Evolutionary conservation across 1,284 basidiomycete species (phyloP).

Genomic region (Paramarasmius palmivorus): DNA sequence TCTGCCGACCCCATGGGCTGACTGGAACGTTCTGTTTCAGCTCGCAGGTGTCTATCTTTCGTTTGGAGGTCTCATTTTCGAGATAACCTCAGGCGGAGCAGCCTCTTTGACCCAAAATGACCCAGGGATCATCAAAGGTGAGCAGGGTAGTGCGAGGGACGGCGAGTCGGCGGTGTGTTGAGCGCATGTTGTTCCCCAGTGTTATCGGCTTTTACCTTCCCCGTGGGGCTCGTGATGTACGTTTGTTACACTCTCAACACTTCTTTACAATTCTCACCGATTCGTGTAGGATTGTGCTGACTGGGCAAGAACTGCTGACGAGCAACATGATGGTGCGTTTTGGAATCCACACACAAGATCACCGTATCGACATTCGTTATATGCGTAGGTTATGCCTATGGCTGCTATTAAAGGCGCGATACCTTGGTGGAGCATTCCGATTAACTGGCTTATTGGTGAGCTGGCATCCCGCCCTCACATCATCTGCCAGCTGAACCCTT

Average conservation of each 20-base stretch:
- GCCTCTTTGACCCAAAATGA: constrained; percentile 48
- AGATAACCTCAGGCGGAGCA: constrained; percentile 63
- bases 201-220: constrained; percentile 67
- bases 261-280: not conserved
- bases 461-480: constrained; percentile 5
- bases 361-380: constrained; percentile 1
- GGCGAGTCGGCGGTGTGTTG: not conserved
- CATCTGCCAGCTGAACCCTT: not conserved
- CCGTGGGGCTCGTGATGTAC: constrained; percentile 75
- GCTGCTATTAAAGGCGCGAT: constrained; percentile 59
- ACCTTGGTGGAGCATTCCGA: constrained; percentile 65
- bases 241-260: constrained; percentile 17
- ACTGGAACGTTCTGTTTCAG: too few relatives aligned
- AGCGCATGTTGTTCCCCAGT: constrained; percentile 21
- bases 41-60: constrained; percentile 70
- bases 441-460: constrained; percentile 69
- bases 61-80: constrained; percentile 66
- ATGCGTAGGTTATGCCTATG: constrained; percentile 66
- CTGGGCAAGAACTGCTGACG: constrained; percentile 69
- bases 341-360: constrained; percentile 3
- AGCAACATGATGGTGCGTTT: constrained; percentile 72
- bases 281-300: constrained; percentile 62
- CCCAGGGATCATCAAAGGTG: constrained; percentile 62
- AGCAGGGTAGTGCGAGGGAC: not conserved
- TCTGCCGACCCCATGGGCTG: too few relatives aligned